Evolutionary conservation across 768 basidiomycete genomes (phyloP).

Genomic region (Lentinula guzmanii): DNA sequence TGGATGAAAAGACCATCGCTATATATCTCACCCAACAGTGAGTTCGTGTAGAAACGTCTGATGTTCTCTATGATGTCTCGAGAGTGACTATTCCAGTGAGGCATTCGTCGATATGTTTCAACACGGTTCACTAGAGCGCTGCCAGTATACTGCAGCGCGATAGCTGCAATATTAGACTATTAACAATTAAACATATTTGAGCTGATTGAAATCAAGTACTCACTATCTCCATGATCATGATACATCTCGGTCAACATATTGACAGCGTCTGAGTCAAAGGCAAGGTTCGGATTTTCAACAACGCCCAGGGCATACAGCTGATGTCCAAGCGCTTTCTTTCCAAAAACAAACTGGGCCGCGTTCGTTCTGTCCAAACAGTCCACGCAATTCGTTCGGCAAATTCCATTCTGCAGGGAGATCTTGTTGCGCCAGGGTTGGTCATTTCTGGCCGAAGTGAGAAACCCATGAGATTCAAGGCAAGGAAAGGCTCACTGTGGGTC

Average conservation of each 20-base stretch:
- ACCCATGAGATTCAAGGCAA: background rate
- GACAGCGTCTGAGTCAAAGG: slow-evolving; percentile 90
- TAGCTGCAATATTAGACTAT: slow-evolving; percentile 41
- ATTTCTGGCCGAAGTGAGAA: slow-evolving; percentile 13
- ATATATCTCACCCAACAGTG: slow-evolving; percentile 62
- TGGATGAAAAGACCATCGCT: too few relatives aligned
- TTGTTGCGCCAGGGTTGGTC: slow-evolving; percentile 49
- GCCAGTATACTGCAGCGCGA: slow-evolving; percentile 95
- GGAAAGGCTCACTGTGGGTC: slow-evolving; percentile 24
- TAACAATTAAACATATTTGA: background rate
- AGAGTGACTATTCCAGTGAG: slow-evolving; percentile 97
- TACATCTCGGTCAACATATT: slow-evolving; percentile 99
- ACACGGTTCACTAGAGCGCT: slow-evolving; percentile 94
- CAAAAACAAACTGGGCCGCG: slow-evolving; percentile 94
- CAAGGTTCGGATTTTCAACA: slow-evolving; percentile 71
- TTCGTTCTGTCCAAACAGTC: slow-evolving; percentile 97
- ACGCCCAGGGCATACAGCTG: slow-evolving; percentile 94
- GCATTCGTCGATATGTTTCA: slow-evolving; percentile 92
- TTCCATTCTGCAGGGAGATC: slow-evolving; percentile 85
- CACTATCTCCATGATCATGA: slow-evolving; percentile 94
- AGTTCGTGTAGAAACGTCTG: slow-evolving; percentile 91
- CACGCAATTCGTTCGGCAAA: slow-evolving; percentile 93
- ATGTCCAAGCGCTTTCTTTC: slow-evolving; percentile 89
- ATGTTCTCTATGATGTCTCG: slow-evolving; percentile 95
- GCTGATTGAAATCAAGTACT: slow-evolving; percentile 16